Percentiles rank a stretch among this genome's conserved stretches.
These are phyloP conservation scores for Gynostemma pentaphyllum DNA, from an alignment of 306 rosid genomes.

Conservation along the genomic window DNA sequence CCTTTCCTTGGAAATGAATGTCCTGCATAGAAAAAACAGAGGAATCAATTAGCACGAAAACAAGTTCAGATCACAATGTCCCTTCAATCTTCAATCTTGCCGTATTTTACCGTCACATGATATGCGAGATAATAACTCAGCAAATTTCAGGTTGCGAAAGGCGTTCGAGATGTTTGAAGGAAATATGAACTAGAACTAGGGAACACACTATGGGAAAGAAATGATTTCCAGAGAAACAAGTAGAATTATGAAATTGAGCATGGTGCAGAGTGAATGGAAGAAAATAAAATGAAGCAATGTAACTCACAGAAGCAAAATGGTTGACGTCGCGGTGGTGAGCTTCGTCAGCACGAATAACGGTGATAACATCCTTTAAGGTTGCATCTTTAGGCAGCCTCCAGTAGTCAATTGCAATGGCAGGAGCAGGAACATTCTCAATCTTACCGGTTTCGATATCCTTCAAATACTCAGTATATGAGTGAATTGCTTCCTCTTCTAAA, in stretches of 20 bases:
- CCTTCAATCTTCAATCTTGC: too few relatives aligned
- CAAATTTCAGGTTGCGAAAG: too few relatives aligned
- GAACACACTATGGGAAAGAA: too few relatives aligned
- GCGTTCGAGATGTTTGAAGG: too few relatives aligned
- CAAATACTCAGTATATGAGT: constrained; percentile 47
- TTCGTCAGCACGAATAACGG: constrained; percentile 68
- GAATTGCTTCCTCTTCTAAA: constrained; percentile 61
- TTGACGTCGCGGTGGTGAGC: constrained; percentile 78
- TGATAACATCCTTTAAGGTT: constrained; percentile 48
- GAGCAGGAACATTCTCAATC: constrained; percentile 63
- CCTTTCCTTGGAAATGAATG: constrained; percentile 55
- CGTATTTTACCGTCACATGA: too few relatives aligned
- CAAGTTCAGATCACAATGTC: too few relatives aligned
- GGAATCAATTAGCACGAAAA: too few relatives aligned
- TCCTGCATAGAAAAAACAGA: constrained; percentile 37
- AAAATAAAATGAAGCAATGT: too few relatives aligned
- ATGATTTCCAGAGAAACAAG: background rate
- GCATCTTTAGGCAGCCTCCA: constrained; percentile 73
- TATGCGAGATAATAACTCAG: too few relatives aligned
- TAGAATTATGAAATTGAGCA: too few relatives aligned
- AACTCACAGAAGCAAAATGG: constrained; percentile 77
- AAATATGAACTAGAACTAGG: too few relatives aligned
- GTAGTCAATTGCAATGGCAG: constrained; percentile 79
- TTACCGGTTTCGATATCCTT: constrained; percentile 42
- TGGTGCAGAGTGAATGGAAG: too few relatives aligned